Evolutionary conservation across 2,329 filamentous ascomycete genomes (phyloP).

Genomic region (Sclerotinia spermophila): DNA sequence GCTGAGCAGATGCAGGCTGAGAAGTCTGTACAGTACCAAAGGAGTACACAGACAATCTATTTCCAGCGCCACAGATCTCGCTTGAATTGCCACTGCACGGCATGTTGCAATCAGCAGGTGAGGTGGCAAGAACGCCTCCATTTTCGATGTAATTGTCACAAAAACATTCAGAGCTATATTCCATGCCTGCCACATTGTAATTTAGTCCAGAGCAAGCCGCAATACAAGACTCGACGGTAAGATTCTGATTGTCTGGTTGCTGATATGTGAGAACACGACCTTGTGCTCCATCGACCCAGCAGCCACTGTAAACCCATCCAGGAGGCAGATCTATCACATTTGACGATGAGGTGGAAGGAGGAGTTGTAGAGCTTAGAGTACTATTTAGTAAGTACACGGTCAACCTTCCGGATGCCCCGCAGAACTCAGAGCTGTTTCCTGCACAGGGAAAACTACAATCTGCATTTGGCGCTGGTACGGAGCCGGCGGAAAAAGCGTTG

Average conservation of each 20-base stretch:
- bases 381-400: slow-evolving; percentile 26
- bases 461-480: slow-evolving; percentile 21
- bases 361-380: slow-evolving; percentile 4
- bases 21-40: slow-evolving; percentile 25
- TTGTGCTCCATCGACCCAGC: slow-evolving; percentile 26
- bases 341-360: slow-evolving; percentile 2
- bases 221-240: slow-evolving; percentile 36
- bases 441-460: slow-evolving; percentile 33
- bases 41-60: slow-evolving; percentile 32
- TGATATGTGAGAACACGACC: slow-evolving; percentile 26
- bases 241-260: slow-evolving; percentile 22
- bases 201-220: slow-evolving; percentile 30
- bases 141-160: slow-evolving; percentile 33
- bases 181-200: slow-evolving; percentile 27
- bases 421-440: slow-evolving; percentile 37
- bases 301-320: slow-evolving; percentile 30
- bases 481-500: slow-evolving; percentile 26
- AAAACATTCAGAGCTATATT: slow-evolving; percentile 28
- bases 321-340: slow-evolving; percentile 22
- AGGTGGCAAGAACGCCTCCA: slow-evolving; percentile 26
- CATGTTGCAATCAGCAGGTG: slow-evolving; percentile 35
- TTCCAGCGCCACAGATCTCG: slow-evolving; percentile 38
- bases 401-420: slow-evolving; percentile 36
- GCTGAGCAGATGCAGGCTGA: slow-evolving; percentile 27
- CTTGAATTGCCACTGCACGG: slow-evolving; percentile 32